Evolutionary conservation across 1,284 basidiomycete genomes (phyloP).

Genomic region (Boletus nobilissimus): DNA sequence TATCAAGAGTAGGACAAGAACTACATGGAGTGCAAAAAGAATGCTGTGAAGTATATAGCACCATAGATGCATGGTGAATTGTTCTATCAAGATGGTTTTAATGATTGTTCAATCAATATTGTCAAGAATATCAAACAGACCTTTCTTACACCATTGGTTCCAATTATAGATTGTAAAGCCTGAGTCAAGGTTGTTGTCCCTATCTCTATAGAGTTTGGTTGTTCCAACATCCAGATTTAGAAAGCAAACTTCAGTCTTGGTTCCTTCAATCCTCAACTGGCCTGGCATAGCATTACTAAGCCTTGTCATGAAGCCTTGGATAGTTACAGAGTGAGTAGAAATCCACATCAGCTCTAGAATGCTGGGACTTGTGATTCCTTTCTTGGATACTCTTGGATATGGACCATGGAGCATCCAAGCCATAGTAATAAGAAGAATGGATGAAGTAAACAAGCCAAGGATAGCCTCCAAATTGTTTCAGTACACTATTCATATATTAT

Average conservation of each 20-base stretch:
- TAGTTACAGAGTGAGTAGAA: background rate
- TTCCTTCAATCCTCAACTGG: background rate
- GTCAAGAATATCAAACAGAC: background rate
- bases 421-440: background rate
- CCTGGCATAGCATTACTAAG: background rate
- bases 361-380: background rate
- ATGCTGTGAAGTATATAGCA: slow-evolving; percentile 8
- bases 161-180: background rate
- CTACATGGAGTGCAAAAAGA: background rate
- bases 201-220: background rate
- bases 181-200: background rate
- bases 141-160: background rate
- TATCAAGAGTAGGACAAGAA: background rate
- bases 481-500: background rate
- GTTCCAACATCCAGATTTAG: background rate
- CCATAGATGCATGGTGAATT: background rate
- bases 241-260: background rate
- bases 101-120: background rate
- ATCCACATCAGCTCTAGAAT: background rate
- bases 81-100: background rate
- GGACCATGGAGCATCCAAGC: slow-evolving; percentile 1
- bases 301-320: background rate
- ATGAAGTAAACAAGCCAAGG: slow-evolving; percentile 20
- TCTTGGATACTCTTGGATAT: background rate
- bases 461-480: background rate